A percentile compares a stretch with the other conserved stretches of the same genome.
These are phyloP conservation scores for Macrocybe gigantea DNA, from an alignment of 768 basidiomycete species.

Conservation along the genomic window DNA sequence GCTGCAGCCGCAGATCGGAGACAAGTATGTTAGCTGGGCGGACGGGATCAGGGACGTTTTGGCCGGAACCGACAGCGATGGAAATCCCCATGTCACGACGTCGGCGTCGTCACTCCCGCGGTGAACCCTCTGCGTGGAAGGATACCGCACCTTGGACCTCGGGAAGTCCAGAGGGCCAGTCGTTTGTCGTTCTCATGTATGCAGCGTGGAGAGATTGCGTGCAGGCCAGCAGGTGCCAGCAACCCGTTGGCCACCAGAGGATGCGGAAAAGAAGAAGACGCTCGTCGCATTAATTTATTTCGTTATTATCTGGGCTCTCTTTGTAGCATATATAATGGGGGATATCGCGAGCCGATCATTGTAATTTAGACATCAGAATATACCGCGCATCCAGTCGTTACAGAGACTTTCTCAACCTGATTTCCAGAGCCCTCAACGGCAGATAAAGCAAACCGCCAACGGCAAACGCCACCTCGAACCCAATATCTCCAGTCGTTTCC, in stretches of 20 bases:
- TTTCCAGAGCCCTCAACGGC: slow-evolving; percentile 48
- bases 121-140: slow-evolving; percentile 34
- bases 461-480: slow-evolving; percentile 70
- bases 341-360: too few species aligned
- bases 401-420: slow-evolving; percentile 18
- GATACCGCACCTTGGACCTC: slow-evolving; percentile 26
- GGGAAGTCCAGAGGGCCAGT: slow-evolving; percentile 36
- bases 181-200: slow-evolving; percentile 35
- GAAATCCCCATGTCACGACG: slow-evolving; percentile 16
- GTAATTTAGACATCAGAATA: too few species aligned
- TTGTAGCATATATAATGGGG: too few species aligned
- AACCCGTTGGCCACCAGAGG: too few species aligned
- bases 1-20: slow-evolving; percentile 17
- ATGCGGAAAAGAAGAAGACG: too few species aligned
- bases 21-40: slow-evolving; percentile 29
- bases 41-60: slow-evolving; percentile 23
- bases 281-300: too few species aligned
- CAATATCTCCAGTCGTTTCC: slow-evolving; percentile 65
- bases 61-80: slow-evolving; percentile 7
- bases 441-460: slow-evolving; percentile 50
- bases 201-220: slow-evolving; percentile 37
- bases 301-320: too few species aligned
- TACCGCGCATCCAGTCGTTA: neutral
- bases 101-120: slow-evolving; percentile 27
- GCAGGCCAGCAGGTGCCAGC: slow-evolving; percentile 14